Evolutionary conservation across 257 asterid species (phyloP).

Genomic region (Nicotiana undulata): DNA sequence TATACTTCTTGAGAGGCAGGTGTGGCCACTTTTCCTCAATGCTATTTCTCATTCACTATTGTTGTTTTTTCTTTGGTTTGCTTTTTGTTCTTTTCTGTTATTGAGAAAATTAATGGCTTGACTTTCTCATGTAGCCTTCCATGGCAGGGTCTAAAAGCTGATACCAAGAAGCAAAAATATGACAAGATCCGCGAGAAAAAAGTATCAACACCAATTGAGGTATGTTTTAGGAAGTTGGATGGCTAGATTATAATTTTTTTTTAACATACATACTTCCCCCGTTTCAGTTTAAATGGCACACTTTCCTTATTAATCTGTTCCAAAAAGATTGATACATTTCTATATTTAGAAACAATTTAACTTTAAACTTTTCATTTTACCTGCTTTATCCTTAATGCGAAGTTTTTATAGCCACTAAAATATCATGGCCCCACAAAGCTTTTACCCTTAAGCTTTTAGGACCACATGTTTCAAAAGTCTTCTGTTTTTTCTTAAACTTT

Average conservation of each 20-base stretch:
- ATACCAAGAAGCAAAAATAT: conserved; percentile 35
- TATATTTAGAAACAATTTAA: no score
- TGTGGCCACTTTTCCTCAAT: neutral
- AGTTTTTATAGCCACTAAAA: no score
- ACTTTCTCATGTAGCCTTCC: conserved; percentile 27
- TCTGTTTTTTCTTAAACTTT: no score
- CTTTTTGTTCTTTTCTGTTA: neutral
- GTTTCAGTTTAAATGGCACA: no score
- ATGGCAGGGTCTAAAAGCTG: conserved; percentile 43
- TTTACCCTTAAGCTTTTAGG: no score
- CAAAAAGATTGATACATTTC: no score
- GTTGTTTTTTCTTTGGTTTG: neutral
- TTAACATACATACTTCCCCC: neutral
- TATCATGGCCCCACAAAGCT: no score
- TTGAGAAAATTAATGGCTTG: neutral
- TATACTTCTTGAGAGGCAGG: conserved; percentile 44
- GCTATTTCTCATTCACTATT: neutral
- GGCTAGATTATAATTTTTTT: neutral
- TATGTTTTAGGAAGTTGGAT: conserved; percentile 3
- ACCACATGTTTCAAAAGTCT: no score
- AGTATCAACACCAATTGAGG: conserved; percentile 40
- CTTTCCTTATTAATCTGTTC: no score
- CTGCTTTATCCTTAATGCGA: no score
- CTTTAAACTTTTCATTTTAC: no score
- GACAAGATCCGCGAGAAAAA: conserved; percentile 38